A percentile compares a stretch with the other conserved stretches of the same genome.
Conservation (phyloP, 257 asterid genomes). For the Ocimum tenuiflorum region DNA sequence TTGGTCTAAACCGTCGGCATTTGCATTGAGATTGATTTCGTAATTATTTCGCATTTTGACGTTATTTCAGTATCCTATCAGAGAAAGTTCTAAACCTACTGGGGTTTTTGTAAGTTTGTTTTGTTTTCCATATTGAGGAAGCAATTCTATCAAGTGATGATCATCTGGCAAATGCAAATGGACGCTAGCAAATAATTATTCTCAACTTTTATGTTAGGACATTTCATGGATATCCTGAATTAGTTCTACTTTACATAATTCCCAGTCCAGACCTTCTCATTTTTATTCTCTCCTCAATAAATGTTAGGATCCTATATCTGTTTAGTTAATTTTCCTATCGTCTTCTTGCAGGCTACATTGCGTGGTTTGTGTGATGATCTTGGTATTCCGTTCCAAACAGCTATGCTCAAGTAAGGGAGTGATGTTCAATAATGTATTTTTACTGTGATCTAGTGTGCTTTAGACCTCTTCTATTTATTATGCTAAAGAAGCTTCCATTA, state of each 20-base stretch:
- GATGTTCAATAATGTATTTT: neutral
- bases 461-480: neutral
- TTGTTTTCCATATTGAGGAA: neutral
- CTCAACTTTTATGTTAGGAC: neutral
- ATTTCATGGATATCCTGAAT: neutral
- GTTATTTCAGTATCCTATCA: neutral
- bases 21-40: neutral
- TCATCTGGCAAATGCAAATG: neutral
- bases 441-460: neutral
- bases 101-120: neutral
- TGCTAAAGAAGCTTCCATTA: neutral
- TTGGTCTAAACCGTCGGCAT: neutral
- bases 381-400: conserved; percentile 66
- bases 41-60: neutral
- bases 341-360: conserved; percentile 47
- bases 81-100: neutral
- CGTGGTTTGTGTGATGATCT: conserved; percentile 71
- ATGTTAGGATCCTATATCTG: conserved; percentile 7
- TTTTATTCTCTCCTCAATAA: neutral
- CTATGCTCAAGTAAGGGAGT: conserved; percentile 78
- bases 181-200: neutral
- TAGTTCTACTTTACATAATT: neutral
- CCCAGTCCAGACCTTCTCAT: neutral
- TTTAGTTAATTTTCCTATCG: conserved; percentile 6
- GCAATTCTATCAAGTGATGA: neutral